These are phyloP conservation scores for Aspergillus vadensis DNA, from an alignment of 2,329 filamentous ascomycete species.

Conservation along the genomic window DNA sequence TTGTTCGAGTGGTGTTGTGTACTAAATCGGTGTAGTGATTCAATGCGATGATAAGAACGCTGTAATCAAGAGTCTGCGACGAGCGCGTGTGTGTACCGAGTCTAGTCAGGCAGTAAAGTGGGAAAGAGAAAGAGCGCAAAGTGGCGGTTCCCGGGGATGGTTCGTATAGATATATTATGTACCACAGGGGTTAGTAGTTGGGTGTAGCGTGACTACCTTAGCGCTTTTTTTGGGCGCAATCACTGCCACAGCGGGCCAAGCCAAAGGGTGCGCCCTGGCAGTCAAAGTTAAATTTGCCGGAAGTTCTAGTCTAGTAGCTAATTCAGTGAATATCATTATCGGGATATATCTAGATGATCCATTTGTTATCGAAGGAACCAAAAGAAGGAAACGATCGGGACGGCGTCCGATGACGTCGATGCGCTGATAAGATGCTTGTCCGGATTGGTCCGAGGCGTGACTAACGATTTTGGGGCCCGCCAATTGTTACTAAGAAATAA, in stretches of 20 bases:
- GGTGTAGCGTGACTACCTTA: background rate
- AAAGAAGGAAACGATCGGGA: background rate
- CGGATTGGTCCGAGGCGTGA: constrained; percentile 24
- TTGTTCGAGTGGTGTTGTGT: background rate
- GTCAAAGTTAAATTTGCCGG: background rate
- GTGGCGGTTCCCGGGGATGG: background rate
- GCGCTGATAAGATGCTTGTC: constrained; percentile 31
- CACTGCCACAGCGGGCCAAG: background rate
- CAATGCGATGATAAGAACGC: background rate
- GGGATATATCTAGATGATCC: too few relatives aligned
- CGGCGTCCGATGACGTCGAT: background rate
- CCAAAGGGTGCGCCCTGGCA: background rate
- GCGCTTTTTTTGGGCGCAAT: background rate
- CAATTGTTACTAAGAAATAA: background rate
- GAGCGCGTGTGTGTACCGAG: background rate
- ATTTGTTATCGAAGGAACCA: too few relatives aligned
- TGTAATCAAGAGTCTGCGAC: background rate
- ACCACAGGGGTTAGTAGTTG: background rate
- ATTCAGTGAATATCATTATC: background rate
- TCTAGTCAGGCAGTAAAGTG: background rate
- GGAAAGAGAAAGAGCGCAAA: background rate
- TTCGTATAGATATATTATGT: background rate
- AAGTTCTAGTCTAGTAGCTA: background rate
- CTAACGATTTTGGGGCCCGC: constrained; percentile 17
- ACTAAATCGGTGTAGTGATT: background rate